A percentile compares a stretch with the other conserved stretches of the same genome.
phyloP scores from a whole-genome alignment of 2,329 filamentous ascomycete genomes.

The Ophiosphaerella herpotricha region DNA sequence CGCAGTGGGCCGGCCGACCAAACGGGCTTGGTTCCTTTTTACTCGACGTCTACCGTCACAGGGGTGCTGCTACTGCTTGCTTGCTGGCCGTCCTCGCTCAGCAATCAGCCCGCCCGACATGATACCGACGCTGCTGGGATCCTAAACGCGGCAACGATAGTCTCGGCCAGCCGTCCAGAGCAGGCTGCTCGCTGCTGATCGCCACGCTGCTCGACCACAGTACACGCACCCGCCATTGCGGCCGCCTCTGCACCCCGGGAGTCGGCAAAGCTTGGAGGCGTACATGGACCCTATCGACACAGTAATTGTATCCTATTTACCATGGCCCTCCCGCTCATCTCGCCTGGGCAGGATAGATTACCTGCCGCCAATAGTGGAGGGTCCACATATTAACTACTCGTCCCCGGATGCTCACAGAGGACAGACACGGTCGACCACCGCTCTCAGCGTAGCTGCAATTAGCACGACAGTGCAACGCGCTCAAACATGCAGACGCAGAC shows the following conservation, averaged over 20 bases:
- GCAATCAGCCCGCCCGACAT: slow-evolving; percentile 3
- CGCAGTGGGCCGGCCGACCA: slow-evolving; percentile 9
- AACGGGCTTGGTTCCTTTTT: slow-evolving; percentile 24
- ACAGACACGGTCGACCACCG: not conserved
- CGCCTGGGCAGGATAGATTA: slow-evolving; percentile 21
- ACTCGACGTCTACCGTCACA: slow-evolving; percentile 25
- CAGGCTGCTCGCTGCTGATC: slow-evolving; percentile 11
- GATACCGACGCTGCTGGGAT: slow-evolving; percentile 11
- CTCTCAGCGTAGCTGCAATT: slow-evolving; percentile 13
- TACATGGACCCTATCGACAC: not conserved
- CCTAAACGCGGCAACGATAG: slow-evolving; percentile 20
- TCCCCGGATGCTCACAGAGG: slow-evolving; percentile 19
- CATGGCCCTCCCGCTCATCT: slow-evolving; percentile 14
- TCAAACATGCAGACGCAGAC: slow-evolving; percentile 7
- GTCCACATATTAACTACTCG: slow-evolving; percentile 22
- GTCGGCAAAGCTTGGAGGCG: slow-evolving; percentile 9
- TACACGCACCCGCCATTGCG: not conserved
- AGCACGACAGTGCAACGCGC: slow-evolving; percentile 23
- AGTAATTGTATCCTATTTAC: not conserved
- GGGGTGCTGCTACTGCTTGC: slow-evolving; percentile 9
- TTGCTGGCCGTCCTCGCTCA: no score
- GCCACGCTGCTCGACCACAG: slow-evolving; percentile 12
- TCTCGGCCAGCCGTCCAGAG: not conserved
- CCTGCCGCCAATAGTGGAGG: slow-evolving; percentile 17
- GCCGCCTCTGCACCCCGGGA: slow-evolving; percentile 10